Evolutionary conservation across 1,139 yeast genomes (phyloP).

Genomic region (Debaryomyces sp.): DNA sequence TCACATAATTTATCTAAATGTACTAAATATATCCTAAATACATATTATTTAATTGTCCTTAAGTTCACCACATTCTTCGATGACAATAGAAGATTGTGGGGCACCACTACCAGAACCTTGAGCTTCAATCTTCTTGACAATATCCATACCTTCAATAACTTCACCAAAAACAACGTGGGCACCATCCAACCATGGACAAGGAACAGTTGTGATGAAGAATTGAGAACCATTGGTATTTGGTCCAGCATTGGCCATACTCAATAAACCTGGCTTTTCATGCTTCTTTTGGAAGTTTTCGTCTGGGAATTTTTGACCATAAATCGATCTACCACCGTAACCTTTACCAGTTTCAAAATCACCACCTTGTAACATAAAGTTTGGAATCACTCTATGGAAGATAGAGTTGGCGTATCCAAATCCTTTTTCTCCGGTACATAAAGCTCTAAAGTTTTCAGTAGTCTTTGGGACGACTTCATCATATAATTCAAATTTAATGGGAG

Average conservation of each 20-base stretch:
- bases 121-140: constrained; percentile 40
- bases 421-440: constrained; percentile 91
- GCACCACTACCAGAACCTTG: constrained; percentile 35
- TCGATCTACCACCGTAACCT: constrained; percentile 46
- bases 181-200: constrained; percentile 48
- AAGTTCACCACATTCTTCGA: constrained; percentile 44
- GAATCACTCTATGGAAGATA: constrained; percentile 49
- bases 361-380: constrained; percentile 48
- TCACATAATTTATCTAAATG: constrained; percentile 3
- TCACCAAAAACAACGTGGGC: constrained; percentile 47
- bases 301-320: constrained; percentile 39
- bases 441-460: constrained; percentile 96
- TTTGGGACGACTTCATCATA: constrained; percentile 92
- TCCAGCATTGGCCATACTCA: constrained; percentile 48
- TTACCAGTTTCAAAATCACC: constrained; percentile 45
- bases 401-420: constrained; percentile 90
- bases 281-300: constrained; percentile 41
- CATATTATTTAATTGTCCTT: constrained; percentile 9
- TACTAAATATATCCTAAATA: constrained; percentile 4
- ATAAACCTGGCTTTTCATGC: constrained; percentile 41
- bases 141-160: constrained; percentile 43
- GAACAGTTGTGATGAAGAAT: constrained; percentile 46
- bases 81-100: constrained; percentile 31
- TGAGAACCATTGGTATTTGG: constrained; percentile 48
- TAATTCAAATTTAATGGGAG: constrained; percentile 51